Evolutionary conservation across 2,329 filamentous ascomycete genomes (phyloP).

Genomic region (Myriangium duriaei): DNA sequence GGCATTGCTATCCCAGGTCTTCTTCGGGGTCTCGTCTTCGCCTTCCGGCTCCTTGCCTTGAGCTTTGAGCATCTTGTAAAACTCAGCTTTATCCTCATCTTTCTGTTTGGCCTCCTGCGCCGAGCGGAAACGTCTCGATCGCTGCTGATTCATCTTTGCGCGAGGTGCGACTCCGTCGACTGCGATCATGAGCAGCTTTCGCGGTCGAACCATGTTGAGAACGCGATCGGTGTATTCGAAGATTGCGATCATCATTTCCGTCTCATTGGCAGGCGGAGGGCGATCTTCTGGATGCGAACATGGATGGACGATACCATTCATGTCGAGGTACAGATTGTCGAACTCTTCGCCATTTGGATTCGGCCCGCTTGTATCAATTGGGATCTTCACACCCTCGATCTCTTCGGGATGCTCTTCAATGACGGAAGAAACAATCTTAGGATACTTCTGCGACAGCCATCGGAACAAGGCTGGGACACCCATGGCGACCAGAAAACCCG

Average conservation of each 20-base stretch:
- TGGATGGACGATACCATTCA: conserved; percentile 99
- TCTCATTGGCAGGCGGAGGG: conserved; percentile 81
- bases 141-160: conserved; percentile 99
- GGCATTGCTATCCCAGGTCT: conserved; percentile 79
- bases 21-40: conserved; percentile 52
- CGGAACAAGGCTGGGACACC: conserved; percentile 90
- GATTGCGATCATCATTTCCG: conserved; percentile 98
- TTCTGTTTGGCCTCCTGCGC: conserved; percentile 92
- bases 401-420: conserved; percentile 72
- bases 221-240: conserved; percentile 99
- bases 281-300: conserved; percentile 95
- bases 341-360: conserved; percentile 98
- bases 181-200: conserved; percentile 93
- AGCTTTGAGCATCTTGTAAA: conserved; percentile 70
- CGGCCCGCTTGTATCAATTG: conserved; percentile 68
- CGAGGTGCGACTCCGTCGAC: conserved; percentile 95
- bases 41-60: conserved; percentile 34
- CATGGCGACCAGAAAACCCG: conserved; percentile 43
- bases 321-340: conserved; percentile 95
- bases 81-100: conserved; percentile 78
- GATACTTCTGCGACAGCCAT: conserved; percentile 95
- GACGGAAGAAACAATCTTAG: conserved; percentile 89
- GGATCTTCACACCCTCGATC: conserved; percentile 73
- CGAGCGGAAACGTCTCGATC: conserved; percentile 85
- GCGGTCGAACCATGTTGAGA: conserved; percentile 94